Evolutionary conservation across 2,329 filamentous ascomycete species (phyloP).

Genomic region (Trichoderma atrobrunneum): DNA sequence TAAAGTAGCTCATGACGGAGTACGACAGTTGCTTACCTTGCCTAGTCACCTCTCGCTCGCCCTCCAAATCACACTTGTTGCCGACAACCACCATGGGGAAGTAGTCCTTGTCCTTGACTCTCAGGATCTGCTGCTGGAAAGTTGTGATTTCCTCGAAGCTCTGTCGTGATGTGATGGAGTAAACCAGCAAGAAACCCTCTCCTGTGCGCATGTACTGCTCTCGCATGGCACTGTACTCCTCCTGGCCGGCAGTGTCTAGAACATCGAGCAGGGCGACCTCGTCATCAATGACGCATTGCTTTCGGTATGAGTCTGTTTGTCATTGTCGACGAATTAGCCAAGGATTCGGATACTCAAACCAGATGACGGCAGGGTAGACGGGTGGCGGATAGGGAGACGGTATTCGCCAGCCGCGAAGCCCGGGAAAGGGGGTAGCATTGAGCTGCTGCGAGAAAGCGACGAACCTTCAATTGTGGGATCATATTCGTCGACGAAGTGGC

Average conservation of each 20-base stretch:
- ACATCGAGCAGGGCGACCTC: conserved; percentile 97
- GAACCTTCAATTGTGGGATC: conserved; percentile 98
- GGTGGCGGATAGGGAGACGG: background rate
- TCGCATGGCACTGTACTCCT: conserved; percentile 98
- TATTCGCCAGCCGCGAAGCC: background rate
- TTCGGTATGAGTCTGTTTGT: conserved; percentile 89
- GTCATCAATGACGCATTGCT: conserved; percentile 98
- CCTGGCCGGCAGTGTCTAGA: conserved; percentile 95
- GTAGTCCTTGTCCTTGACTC: conserved; percentile 99
- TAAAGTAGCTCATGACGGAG: background rate
- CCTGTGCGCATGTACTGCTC: conserved; percentile 99
- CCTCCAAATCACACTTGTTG: conserved; percentile 98
- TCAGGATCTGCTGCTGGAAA: conserved; percentile 96
- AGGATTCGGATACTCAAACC: background rate
- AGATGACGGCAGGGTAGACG: background rate
- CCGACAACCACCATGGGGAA: conserved; percentile 99
- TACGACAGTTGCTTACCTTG: conserved; percentile 63
- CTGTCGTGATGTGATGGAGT: conserved; percentile 96
- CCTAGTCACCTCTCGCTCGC: conserved; percentile 84
- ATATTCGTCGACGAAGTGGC: conserved; percentile 99
- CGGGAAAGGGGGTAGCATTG: background rate
- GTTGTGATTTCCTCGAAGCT: conserved; percentile 98
- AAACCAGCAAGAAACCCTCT: conserved; percentile 95
- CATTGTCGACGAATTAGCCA: conserved; percentile 11
- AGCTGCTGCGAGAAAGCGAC: conserved; percentile 28